phyloP scores from a whole-genome alignment of 73 alveolate genomes.

The Durusdinium trenchii region DNA sequence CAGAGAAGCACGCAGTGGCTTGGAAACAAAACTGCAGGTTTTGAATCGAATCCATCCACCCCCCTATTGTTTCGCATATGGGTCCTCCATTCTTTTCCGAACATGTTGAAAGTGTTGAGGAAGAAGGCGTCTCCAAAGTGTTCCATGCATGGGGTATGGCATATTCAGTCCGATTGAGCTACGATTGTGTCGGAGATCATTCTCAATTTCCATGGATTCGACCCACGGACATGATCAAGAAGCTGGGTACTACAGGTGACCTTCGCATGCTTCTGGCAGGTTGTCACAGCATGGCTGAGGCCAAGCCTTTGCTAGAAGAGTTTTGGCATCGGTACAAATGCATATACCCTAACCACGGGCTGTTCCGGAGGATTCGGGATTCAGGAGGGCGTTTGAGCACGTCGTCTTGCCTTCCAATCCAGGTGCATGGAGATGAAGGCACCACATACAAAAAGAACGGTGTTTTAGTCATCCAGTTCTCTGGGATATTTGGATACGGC shows the following conservation, averaged over 20 bases:
- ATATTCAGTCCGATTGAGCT: neutral
- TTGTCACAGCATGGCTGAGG: neutral
- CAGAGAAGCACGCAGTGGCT: neutral
- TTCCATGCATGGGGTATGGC: neutral
- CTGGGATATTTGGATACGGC: neutral
- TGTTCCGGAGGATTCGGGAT: neutral
- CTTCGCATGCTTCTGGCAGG: neutral
- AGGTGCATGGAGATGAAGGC: neutral
- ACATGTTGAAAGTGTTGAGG: too few relatives aligned
- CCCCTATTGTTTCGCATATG: too few relatives aligned
- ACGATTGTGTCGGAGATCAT: neutral
- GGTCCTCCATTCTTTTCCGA: too few relatives aligned
- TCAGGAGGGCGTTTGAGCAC: too few relatives aligned
- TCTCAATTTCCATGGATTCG: neutral
- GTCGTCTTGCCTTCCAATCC: too few relatives aligned
- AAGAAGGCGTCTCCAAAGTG: neutral
- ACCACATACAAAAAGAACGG: neutral
- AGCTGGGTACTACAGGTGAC: neutral
- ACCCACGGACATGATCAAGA: neutral
- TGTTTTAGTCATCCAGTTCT: neutral
- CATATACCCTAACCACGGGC: neutral
- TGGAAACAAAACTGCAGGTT: too few relatives aligned
- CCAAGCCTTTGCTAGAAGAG: neutral
- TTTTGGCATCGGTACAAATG: neutral
- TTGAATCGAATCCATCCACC: too few relatives aligned